These are phyloP conservation scores for Eucalyptus sp. DNA, from an alignment of 345 rosid species.

Conservation along the genomic window DNA sequence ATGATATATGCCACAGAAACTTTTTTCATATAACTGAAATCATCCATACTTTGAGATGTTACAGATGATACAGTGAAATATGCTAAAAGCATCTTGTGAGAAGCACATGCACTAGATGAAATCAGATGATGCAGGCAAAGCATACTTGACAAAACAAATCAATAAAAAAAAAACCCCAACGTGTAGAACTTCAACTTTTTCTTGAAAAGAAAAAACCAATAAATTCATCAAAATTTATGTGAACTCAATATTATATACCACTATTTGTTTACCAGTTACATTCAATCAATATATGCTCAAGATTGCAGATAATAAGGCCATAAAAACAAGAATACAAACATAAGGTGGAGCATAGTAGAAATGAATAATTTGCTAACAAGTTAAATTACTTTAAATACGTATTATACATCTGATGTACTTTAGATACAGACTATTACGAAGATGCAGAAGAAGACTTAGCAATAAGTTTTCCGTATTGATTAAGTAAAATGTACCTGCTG, in stretches of 20 bases:
- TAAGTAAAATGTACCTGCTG: conserved; percentile 46
- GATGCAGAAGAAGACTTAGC: neutral
- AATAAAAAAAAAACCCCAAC: neutral
- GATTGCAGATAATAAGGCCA: neutral
- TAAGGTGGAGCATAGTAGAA: neutral
- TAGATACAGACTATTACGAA: neutral
- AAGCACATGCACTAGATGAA: neutral
- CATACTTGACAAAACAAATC: neutral
- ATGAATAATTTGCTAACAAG: neutral
- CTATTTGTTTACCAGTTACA: neutral
- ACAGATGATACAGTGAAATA: neutral
- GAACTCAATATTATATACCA: neutral
- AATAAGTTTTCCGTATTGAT: neutral
- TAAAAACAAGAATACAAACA: neutral
- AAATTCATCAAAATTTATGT: neutral
- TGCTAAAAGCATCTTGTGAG: neutral
- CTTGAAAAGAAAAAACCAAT: neutral
- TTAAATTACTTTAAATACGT: neutral
- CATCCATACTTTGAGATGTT: neutral
- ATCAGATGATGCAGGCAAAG: neutral
- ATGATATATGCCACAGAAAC: neutral
- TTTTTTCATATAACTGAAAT: neutral
- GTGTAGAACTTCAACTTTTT: neutral
- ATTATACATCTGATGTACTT: neutral
- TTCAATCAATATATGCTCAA: neutral